phyloP scores from a whole-genome alignment of 225 moss, liverwort and hornwort species.

The Marchantia paleacea region DNA sequence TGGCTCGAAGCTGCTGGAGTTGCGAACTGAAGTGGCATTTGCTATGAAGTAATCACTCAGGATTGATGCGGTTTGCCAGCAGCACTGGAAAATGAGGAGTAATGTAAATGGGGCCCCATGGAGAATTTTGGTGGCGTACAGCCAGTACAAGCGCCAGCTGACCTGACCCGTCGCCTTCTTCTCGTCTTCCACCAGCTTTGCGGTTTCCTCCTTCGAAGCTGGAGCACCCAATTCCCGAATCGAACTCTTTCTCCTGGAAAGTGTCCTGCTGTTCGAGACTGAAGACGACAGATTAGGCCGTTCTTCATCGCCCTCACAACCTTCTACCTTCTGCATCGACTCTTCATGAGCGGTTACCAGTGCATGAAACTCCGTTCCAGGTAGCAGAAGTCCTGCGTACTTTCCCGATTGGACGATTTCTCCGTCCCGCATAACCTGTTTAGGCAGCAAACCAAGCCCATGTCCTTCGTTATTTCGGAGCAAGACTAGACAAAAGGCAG shows the following conservation, averaged over 20 bases:
- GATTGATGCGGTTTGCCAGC: no score
- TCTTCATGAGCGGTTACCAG: not conserved
- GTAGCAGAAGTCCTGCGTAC: not conserved
- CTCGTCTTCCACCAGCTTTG: not conserved
- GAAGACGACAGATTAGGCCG: not conserved
- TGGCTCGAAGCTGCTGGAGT: no score
- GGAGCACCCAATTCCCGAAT: not conserved
- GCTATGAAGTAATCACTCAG: no score
- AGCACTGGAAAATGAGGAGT: no score
- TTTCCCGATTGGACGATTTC: not conserved
- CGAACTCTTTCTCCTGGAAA: not conserved
- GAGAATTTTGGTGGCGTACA: no score
- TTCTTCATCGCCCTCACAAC: not conserved
- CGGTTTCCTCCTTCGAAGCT: not conserved
- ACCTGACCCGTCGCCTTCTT: not conserved
- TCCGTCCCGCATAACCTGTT: not conserved
- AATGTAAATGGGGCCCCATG: no score
- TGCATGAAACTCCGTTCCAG: not conserved
- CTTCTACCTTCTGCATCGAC: not conserved
- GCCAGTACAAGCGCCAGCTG: no score
- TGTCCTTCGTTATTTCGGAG: no score
- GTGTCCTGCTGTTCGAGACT: not conserved
- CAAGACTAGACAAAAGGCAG: no score
- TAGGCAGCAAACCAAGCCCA: no score
- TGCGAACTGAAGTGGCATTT: no score